Base-by-base conservation (phyloP, 805 yeast genomes). In the Monosporozyma servazzii region DNA sequence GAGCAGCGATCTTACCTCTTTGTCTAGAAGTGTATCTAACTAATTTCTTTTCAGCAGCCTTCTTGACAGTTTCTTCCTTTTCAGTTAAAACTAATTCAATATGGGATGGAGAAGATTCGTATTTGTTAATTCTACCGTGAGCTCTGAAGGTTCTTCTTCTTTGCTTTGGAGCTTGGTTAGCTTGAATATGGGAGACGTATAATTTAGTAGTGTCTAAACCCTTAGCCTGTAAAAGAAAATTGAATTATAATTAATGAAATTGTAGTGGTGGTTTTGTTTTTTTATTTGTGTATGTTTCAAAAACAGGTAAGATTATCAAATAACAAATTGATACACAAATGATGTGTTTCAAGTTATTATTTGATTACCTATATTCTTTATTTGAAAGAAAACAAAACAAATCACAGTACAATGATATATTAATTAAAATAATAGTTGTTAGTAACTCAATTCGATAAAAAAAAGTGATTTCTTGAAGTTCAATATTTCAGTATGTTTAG, bases 61-160 rank as follows among this genome's bases (percentile, higher is more conserved):
- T 93, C 71, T 83, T 89, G 74, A 93, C 87, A 70, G 78, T 81
- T 79, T 90, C 98, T 66, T 80, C 93, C 77, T 83, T 87, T 84
- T 93, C 98, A 71, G 96, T 86, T 69, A 93, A 80, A 73, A 88
- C 84, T 72, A 93, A 81, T 83, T 93, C 99, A 75, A 93, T 91
- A 87, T 93, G 99, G 71, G 93, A 89, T 74, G 99, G 99, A 70
- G 90, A 81, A 57, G 98, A 88, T 81, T 89, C 95, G 93, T 89
- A 93, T 71, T 96, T 96, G 80, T 91, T 93, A 75, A 89, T 88
- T 86, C 99, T 91, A 87, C 99, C 99, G 86, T 91, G 98, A 71
- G 99, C 99, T 86, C 99, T 90, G 96, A 81, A 93, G 72, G 99
- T 93, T 81, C 99, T 89, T 83, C 99, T 91, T 84, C 98, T 93